phyloP scores from a whole-genome alignment of 2,329 filamentous ascomycete species.

The Pyricularia sp. region DNA sequence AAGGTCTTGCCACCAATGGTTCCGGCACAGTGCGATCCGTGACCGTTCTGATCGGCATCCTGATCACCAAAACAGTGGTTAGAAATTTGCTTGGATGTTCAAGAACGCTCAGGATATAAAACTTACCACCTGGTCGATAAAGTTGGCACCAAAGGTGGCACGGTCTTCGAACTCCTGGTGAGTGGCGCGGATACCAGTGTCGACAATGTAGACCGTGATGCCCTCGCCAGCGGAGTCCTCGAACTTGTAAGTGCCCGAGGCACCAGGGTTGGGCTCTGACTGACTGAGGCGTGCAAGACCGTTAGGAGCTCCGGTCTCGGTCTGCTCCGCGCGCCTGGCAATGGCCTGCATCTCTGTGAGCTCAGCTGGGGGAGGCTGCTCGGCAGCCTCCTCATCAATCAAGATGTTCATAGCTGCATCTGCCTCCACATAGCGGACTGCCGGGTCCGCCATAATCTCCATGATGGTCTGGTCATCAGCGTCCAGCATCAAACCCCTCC shows the following conservation, averaged over 20 bases:
- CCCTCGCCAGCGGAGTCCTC: conserved; percentile 41
- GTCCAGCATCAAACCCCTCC: conserved; percentile 39
- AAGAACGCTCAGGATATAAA: not conserved
- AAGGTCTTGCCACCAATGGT: conserved; percentile 52
- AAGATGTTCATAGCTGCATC: conserved; percentile 32
- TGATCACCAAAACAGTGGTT: not conserved
- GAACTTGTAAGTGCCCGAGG: conserved; percentile 36
- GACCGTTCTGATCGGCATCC: conserved; percentile 48
- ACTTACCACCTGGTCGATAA: conserved; percentile 36
- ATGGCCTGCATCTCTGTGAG: not conserved
- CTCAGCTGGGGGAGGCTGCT: not conserved
- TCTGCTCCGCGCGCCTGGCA: conserved; percentile 22
- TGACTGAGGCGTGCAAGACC: conserved; percentile 46
- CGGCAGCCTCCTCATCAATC: not conserved
- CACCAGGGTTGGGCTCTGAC: conserved; percentile 11
- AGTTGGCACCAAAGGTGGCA: conserved; percentile 43
- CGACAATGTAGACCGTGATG: conserved; percentile 55
- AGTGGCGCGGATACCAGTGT: conserved; percentile 50
- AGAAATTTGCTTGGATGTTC: not conserved
- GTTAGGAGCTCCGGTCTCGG: conserved; percentile 42
- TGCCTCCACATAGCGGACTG: conserved; percentile 33
- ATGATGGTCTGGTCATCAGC: conserved; percentile 24
- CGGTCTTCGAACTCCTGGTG: conserved; percentile 50
- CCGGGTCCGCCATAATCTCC: conserved; percentile 34
- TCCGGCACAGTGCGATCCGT: conserved; percentile 55